These are phyloP conservation scores for Xylaria longipes DNA, from an alignment of 495 filamentous ascomycete species.

Conservation along the genomic window DNA sequence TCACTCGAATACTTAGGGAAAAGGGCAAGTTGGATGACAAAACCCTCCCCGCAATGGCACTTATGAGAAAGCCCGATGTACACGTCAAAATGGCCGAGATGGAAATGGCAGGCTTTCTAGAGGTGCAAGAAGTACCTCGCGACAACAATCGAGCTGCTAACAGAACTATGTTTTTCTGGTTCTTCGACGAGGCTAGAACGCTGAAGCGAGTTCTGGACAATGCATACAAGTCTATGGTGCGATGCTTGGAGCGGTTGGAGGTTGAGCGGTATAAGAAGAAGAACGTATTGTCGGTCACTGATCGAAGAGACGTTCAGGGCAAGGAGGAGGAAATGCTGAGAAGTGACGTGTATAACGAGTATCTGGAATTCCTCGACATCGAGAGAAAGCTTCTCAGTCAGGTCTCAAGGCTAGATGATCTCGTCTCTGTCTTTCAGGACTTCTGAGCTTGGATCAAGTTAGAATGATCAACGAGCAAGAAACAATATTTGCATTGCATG, in stretches of 20 bases:
- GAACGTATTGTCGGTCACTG: conserved; percentile 74
- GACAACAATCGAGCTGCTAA: conserved; percentile 77
- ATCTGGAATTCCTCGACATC: conserved; percentile 70
- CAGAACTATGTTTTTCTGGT: conserved; percentile 88
- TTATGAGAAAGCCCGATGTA: conserved; percentile 80
- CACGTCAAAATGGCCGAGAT: conserved; percentile 81
- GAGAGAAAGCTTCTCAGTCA: conserved; percentile 81
- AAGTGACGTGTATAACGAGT: conserved; percentile 66
- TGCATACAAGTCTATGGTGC: conserved; percentile 88
- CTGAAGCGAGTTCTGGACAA: conserved; percentile 70
- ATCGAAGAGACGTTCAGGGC: conserved; percentile 81
- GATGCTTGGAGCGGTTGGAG: conserved; percentile 75
- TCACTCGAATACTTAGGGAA: conserved; percentile 79
- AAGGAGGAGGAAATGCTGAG: conserved; percentile 78
- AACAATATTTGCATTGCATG: conserved; percentile 34
- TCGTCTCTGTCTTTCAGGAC: conserved; percentile 83
- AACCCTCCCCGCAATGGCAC: conserved; percentile 70
- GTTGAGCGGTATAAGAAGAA: conserved; percentile 71
- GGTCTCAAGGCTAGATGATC: conserved; percentile 78
- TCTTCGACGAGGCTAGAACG: conserved; percentile 77
- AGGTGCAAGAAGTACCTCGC: conserved; percentile 89
- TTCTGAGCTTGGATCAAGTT: conserved; percentile 57
- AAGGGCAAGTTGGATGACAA: conserved; percentile 95
- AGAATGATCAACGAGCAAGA: conserved; percentile 12
- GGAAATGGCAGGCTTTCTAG: conserved; percentile 80